Base-by-base conservation (phyloP, 768 basidiomycete species). In the Tulasnella sp. region DNA sequence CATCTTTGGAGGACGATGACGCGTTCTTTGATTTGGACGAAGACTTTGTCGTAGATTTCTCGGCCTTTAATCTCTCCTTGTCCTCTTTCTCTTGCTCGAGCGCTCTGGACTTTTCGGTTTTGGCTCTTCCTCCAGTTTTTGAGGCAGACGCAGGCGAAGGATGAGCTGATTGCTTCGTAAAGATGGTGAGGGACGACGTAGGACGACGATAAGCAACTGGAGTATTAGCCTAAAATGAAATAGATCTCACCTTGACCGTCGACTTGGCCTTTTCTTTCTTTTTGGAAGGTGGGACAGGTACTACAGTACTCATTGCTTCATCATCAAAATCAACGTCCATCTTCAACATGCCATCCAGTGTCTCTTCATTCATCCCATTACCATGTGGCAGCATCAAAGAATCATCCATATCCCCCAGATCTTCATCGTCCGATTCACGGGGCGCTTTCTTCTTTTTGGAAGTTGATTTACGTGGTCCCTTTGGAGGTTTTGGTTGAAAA, bases 81-180 rank as follows among this genome's bases (percentile, higher is more conserved):
- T 44, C 49, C 19, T 51, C 49, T 25, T 43, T 51, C 29, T 51
- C 49, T 4, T 44, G 39, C 5, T 51, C 49, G 39, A 44, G 40
- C 5, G 19, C 24, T 51, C 44, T 51, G 6, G 39, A 19, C 49
- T 51, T 51, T 28, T 51, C 49, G 15, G 27, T 42, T 32, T 51
- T 51, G 12, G 39, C 47, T 2, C 47, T 31, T 13, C 24, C 27
- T 5, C 39, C 39, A 13, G 39, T 24, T 32, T 44, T 51, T 20
- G 41, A 31, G 3, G 37, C 10, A 5, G 39, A 19, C 39, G 39
- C 19, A 40, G n/a, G 6, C n/a, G n/a, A n/a, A 6, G 39, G 39
- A 12, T 35, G 34, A 20, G 5, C n/a, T n/a, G n/a, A n/a, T 10
- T 6, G n/a, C n/a, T 10, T 40, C 39, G 27, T 20, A 16, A 16